Conservation (phyloP, 1,284 basidiomycete genomes). For the Puccinia triticina region DNA sequence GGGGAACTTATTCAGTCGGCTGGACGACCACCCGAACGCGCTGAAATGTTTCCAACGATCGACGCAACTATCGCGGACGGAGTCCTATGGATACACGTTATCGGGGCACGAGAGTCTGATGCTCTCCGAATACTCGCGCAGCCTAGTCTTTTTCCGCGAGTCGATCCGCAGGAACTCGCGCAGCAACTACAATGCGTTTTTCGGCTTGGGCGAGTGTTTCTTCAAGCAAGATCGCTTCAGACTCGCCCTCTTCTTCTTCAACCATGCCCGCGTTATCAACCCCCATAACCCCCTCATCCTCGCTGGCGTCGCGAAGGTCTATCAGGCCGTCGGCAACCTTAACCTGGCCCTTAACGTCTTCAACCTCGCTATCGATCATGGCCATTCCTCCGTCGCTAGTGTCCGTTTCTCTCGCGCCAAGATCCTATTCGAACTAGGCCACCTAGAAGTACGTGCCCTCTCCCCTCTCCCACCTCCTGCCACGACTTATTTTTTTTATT, state of each 20-base stretch:
- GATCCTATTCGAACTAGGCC: constrained; percentile 77
- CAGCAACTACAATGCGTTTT: constrained; percentile 96
- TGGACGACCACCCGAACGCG: constrained; percentile 86
- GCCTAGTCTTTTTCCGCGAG: constrained; percentile 82
- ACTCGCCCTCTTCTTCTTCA: constrained; percentile 90
- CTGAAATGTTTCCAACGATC: constrained; percentile 88
- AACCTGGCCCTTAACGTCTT: constrained; percentile 72
- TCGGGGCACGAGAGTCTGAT: constrained; percentile 87
- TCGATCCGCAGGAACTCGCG: constrained; percentile 77
- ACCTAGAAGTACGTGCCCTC: constrained; percentile 71
- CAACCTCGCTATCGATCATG: constrained; percentile 77
- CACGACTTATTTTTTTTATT: not conserved
- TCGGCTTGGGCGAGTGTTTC: constrained; percentile 93
- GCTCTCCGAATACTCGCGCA: constrained; percentile 87
- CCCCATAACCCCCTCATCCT: constrained; percentile 84
- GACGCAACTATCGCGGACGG: constrained; percentile 59
- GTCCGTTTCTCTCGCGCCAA: constrained; percentile 87
- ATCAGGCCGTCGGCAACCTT: constrained; percentile 77
- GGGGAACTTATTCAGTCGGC: constrained; percentile 87
- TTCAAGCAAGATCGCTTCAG: constrained; percentile 84
- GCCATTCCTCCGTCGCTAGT: constrained; percentile 74
- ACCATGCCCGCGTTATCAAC: constrained; percentile 84
- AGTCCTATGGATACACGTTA: constrained; percentile 79
- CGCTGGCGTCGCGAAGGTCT: constrained; percentile 85
- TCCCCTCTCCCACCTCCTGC: constrained; percentile 3